Evolutionary conservation across 768 basidiomycete species (phyloP).

Genomic region (Termitomyces sp.): DNA sequence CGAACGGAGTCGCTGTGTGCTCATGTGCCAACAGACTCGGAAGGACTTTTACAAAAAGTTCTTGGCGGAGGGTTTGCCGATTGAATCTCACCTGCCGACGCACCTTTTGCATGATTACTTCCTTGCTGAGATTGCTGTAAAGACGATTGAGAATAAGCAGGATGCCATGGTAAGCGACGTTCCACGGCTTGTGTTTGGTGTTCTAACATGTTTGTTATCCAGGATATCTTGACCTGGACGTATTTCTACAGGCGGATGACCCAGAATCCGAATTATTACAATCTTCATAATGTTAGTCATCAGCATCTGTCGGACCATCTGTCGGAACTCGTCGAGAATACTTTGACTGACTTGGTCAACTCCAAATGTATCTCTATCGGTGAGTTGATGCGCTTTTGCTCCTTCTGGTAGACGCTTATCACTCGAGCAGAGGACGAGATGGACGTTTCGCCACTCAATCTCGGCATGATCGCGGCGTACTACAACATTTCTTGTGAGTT

Average conservation of each 20-base stretch:
- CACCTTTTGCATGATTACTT: conserved; percentile 95
- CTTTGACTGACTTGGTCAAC: conserved; percentile 84
- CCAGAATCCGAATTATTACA: conserved; percentile 95
- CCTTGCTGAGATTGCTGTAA: conserved; percentile 96
- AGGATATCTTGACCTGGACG: conserved; percentile 98
- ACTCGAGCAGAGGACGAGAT: conserved; percentile 75
- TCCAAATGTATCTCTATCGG: conserved; percentile 95
- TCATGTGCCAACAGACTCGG: conserved; percentile 96
- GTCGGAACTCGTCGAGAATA: conserved; percentile 93
- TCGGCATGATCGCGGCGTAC: conserved; percentile 98
- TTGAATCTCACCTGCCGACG: conserved; percentile 91
- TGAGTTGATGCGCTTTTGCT: conserved; percentile 23
- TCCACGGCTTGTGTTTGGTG: neutral
- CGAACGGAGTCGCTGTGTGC: conserved; percentile 85
- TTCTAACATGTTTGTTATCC: neutral
- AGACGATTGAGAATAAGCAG: conserved; percentile 99
- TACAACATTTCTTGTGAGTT: conserved; percentile 86
- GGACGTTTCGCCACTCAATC: conserved; percentile 87
- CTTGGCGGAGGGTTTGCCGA: conserved; percentile 93
- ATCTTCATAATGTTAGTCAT: conserved; percentile 91
- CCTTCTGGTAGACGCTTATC: neutral
- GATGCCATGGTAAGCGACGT: conserved; percentile 72
- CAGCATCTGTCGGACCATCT: conserved; percentile 94
- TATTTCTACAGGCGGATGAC: conserved; percentile 98
- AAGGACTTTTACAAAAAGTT: conserved; percentile 99